These are phyloP conservation scores for Colletotrichum melonis DNA, from an alignment of 2,329 filamentous ascomycete genomes.

Conservation along the genomic window DNA sequence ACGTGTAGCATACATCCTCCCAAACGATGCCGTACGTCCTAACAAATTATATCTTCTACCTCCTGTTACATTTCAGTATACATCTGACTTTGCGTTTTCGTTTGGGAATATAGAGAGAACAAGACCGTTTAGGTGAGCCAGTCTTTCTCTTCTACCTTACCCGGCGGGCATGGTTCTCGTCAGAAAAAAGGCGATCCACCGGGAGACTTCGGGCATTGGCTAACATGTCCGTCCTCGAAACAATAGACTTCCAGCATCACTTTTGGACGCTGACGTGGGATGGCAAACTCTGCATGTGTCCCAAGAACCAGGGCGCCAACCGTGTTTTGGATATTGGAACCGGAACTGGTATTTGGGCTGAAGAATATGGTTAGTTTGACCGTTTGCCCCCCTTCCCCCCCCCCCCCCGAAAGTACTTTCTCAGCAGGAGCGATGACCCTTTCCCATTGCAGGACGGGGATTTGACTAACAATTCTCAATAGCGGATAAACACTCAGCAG, in stretches of 20 bases:
- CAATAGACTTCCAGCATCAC: conserved; percentile 48
- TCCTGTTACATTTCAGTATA: neutral
- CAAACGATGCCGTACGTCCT: conserved; percentile 39
- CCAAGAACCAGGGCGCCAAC: conserved; percentile 38
- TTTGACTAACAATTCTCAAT: neutral
- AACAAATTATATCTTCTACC: too few relatives aligned
- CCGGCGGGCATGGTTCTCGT: neutral
- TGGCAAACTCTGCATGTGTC: conserved; percentile 43
- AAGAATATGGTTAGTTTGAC: conserved; percentile 31
- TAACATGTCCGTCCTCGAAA: too few relatives aligned
- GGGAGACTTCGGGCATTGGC: too few relatives aligned
- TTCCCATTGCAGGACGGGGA: too few relatives aligned
- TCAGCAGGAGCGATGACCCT: conserved; percentile 6
- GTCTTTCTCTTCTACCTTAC: neutral
- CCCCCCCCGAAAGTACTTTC: too few relatives aligned
- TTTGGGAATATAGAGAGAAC: conserved; percentile 40
- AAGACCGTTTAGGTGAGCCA: conserved; percentile 32
- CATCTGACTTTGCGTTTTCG: neutral
- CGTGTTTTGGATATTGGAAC: conserved; percentile 37
- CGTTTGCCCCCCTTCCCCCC: too few relatives aligned
- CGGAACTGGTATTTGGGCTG: conserved; percentile 32
- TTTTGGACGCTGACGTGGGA: conserved; percentile 46
- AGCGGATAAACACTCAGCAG: conserved; percentile 46
- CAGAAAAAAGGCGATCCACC: too few relatives aligned
- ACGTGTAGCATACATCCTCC: conserved; percentile 40